These are phyloP conservation scores for Thymus quinquecostatus DNA, from an alignment of 257 asterid genomes.

Conservation along the genomic window DNA sequence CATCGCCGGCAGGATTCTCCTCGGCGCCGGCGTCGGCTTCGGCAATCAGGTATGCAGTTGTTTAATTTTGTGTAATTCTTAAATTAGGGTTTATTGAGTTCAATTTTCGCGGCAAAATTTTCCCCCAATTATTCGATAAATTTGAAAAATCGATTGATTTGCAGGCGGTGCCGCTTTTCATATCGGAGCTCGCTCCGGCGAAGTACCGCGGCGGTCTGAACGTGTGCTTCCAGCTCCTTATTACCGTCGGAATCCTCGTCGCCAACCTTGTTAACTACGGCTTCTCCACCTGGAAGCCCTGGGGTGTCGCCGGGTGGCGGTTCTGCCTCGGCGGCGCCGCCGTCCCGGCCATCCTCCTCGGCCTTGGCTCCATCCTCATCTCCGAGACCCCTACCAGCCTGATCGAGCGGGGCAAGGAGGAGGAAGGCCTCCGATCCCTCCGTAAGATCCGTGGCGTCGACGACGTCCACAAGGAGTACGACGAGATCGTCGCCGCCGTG, in stretches of 20 bases:
- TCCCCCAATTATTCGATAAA: too few species aligned
- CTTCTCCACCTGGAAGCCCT: conserved; percentile 20
- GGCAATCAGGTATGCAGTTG: conserved; percentile 50
- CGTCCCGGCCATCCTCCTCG: conserved; percentile 51
- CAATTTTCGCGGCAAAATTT: too few species aligned
- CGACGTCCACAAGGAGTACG: conserved; percentile 45
- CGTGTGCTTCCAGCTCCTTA: conserved; percentile 47
- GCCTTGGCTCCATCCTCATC: conserved; percentile 53
- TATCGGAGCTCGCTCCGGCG: conserved; percentile 63
- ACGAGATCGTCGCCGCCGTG: conserved; percentile 38
- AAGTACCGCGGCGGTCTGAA: conserved; percentile 51
- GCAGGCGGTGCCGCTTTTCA: conserved; percentile 61
- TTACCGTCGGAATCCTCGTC: conserved; percentile 51
- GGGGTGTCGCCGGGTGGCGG: conserved; percentile 44
- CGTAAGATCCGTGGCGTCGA: conserved; percentile 41
- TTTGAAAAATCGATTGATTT: not conserved
- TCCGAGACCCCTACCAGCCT: conserved; percentile 60
- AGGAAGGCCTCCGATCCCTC: conserved; percentile 37
- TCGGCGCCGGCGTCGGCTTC: conserved; percentile 64
- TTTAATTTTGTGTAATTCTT: too few species aligned
- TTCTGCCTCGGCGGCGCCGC: conserved; percentile 53
- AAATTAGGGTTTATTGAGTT: too few species aligned
- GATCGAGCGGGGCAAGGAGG: conserved; percentile 45
- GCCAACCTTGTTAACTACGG: conserved; percentile 48
- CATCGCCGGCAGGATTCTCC: conserved; percentile 47